Conservation (phyloP, 148 eudicot genomes). For the Silene latifolia region DNA sequence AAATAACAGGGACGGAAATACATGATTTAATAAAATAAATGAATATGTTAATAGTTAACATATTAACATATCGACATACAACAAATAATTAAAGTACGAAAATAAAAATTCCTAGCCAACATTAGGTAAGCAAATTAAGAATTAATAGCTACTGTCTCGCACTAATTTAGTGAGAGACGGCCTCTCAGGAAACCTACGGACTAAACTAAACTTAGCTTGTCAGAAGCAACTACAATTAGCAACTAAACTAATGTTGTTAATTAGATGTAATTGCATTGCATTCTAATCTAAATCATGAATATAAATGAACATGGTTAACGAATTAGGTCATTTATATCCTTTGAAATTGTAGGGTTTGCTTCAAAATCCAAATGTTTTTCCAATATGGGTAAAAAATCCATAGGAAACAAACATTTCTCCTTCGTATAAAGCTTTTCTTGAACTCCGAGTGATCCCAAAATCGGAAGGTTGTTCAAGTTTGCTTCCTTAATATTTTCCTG, state of each 20-base stretch:
- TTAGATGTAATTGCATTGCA: constrained; percentile 16
- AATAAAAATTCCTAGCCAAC: neutral
- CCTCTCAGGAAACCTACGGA: too few relatives aligned
- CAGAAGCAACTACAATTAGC: constrained; percentile 14
- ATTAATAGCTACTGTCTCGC: constrained; percentile 12
- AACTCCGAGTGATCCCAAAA: constrained; percentile 39
- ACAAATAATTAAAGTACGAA: neutral
- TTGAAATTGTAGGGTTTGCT: constrained; percentile 2
- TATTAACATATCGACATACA: neutral
- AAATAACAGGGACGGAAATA: neutral
- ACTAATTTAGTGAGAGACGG: too few relatives aligned
- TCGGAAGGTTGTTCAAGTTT: constrained; percentile 33
- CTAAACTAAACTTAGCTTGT: constrained; percentile 5
- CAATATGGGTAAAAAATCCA: constrained; percentile 20
- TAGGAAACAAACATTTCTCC: constrained; percentile 57
- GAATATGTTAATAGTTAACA: constrained; percentile 16
- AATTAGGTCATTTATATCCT: constrained; percentile 1
- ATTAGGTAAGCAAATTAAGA: neutral
- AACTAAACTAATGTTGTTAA: neutral
- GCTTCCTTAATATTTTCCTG: constrained; percentile 19
- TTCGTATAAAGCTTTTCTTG: constrained; percentile 70
- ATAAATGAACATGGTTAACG: neutral
- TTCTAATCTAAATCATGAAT: neutral
- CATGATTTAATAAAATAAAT: neutral
- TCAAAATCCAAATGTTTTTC: constrained; percentile 21